Evolutionary conservation across 495 filamentous ascomycete species (phyloP), one percentile per base, ranked within the genome.

Genomic region (Neurospora sp.): DNA sequence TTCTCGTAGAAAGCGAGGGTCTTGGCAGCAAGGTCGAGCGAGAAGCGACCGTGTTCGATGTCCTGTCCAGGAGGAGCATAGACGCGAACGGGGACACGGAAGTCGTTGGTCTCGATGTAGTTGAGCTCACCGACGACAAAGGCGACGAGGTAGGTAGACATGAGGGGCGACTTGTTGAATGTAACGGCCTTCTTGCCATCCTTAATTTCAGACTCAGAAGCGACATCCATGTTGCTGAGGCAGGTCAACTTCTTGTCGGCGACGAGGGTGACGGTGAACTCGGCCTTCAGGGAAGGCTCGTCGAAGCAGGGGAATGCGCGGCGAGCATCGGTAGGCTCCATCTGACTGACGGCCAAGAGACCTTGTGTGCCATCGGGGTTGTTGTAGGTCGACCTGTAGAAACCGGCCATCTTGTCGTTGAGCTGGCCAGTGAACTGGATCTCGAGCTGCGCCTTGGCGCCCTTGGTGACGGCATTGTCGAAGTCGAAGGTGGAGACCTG

Each of bases 401-500:
- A 93, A 70, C 91, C 91, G 72, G 91, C 91, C 90, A 93, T 92
- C 80, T 91, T 91, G 82, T 94, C 89, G 82, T 93, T 93, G 65
- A 94, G 83, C 53, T 83, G 82, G 68, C 91, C 91, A 12, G 85
- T 87, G 80, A 90, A 94, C 77, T 86, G 89, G 78, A 90, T 87
- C 76, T 87, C 87, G 39, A 94, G 82, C 79, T 87, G 87, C 27
- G 88, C 88, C 80, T 89, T 90, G 72, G 79, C 82, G 18, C 89
- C 89, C 74, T 85, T 88, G 5, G 86, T 77, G 72, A 93, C 78
- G 44, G 81, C 83, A 77, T 89, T 83, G 74, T 87, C 84, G 79
- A 93, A 91, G 48, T 84, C 83, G 76, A 92, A 83, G 74, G 83
- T 92, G 71, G 88, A 89, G 27, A 86, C 85, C 82, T 93, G 91